A percentile compares a stretch with the other conserved stretches of the same genome.
Conservation (phyloP, 2,329 filamentous ascomycete genomes). For the Xylariaceae sp. region DNA sequence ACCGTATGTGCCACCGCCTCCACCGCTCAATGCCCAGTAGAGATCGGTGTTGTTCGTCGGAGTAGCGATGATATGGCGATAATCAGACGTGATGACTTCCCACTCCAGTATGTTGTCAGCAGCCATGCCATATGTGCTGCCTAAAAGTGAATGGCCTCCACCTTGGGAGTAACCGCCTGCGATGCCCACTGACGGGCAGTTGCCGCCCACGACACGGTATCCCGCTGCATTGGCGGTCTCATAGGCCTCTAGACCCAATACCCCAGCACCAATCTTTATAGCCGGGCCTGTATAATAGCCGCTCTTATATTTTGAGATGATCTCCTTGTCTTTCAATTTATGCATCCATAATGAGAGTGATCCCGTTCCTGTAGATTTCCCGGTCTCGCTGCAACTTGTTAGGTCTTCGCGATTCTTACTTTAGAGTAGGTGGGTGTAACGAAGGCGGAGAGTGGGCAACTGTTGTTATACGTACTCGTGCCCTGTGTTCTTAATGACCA, state of each 20-base stretch:
- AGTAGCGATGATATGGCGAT: constrained; percentile 44
- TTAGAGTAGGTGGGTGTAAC: neutral
- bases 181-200: constrained; percentile 10
- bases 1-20: constrained; percentile 56
- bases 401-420: neutral
- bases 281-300: constrained; percentile 36
- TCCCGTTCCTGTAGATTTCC: constrained; percentile 50
- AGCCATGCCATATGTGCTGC: constrained; percentile 49
- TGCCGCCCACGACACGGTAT: constrained; percentile 4
- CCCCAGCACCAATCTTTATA: constrained; percentile 12
- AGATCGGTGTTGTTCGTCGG: constrained; percentile 48
- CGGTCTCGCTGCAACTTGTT: constrained; percentile 29
- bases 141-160: constrained; percentile 54
- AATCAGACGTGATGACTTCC: constrained; percentile 50
- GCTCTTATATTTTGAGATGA: constrained; percentile 19
- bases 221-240: constrained; percentile 3
- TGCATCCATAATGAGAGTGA: constrained; percentile 45
- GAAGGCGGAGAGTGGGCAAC: neutral
- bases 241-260: constrained; percentile 5
- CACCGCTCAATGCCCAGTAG: constrained; percentile 60
- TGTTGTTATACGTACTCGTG: constrained; percentile 33
- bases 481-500: constrained; percentile 46
- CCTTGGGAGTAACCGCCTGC: constrained; percentile 31
- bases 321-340: constrained; percentile 38
- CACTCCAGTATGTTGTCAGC: constrained; percentile 56